phyloP scores from a whole-genome alignment of 2,329 filamentous ascomycete genomes.

The Rutstroemia sp. region DNA sequence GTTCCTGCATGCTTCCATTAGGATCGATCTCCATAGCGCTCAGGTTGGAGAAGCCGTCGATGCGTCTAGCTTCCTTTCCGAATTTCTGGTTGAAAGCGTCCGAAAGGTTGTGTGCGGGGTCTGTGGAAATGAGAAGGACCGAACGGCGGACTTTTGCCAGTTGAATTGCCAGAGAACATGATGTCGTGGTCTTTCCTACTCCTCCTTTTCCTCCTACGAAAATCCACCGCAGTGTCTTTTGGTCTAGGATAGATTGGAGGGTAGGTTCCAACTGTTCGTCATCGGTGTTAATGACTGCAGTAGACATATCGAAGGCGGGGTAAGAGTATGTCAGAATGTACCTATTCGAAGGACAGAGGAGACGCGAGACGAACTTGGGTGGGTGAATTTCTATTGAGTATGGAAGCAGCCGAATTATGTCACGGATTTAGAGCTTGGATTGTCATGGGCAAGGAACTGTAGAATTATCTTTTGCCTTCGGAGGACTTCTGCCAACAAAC shows the following conservation, averaged over 20 bases:
- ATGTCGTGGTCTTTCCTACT: constrained; percentile 99
- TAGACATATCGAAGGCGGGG: constrained; percentile 27
- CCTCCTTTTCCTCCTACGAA: constrained; percentile 98
- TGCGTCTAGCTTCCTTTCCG: constrained; percentile 90
- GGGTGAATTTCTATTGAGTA: too few relatives aligned
- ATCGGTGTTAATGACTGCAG: constrained; percentile 46
- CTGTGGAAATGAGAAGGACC: constrained; percentile 95
- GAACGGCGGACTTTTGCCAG: constrained; percentile 91
- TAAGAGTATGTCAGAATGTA: background rate
- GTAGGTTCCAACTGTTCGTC: constrained; percentile 83
- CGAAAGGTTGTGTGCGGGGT: constrained; percentile 94
- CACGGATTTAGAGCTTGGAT: background rate
- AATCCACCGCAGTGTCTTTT: constrained; percentile 94
- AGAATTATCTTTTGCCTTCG: constrained; percentile 11
- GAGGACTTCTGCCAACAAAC: constrained; percentile 10
- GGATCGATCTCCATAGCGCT: constrained; percentile 99
- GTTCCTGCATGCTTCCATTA: constrained; percentile 93
- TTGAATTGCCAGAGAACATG: constrained; percentile 96
- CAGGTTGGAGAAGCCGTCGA: constrained; percentile 88
- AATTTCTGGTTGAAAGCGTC: constrained; percentile 99
- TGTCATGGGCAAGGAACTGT: background rate
- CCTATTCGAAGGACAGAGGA: background rate
- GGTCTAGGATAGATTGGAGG: constrained; percentile 89
- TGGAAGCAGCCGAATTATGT: too few relatives aligned
- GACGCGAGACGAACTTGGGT: background rate